Evolutionary conservation across 345 rosid species (phyloP).

Genomic region (Adansonia digitata): DNA sequence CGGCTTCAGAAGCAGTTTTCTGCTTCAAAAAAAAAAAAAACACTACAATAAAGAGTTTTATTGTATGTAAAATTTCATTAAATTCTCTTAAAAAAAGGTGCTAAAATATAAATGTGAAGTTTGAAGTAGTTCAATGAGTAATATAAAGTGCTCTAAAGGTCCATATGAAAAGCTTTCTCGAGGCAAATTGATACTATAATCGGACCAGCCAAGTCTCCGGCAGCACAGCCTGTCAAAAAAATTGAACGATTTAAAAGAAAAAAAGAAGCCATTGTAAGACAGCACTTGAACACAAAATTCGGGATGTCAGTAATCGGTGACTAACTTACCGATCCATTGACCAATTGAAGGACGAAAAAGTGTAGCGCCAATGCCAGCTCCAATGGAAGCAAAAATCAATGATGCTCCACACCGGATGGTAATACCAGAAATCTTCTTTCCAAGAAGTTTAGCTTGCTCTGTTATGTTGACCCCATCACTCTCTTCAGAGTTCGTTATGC

Average conservation of each 20-base stretch:
- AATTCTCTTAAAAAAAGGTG: background rate
- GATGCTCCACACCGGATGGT: slow-evolving; percentile 76
- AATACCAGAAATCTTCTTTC: slow-evolving; percentile 59
- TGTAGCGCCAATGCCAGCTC: slow-evolving; percentile 81
- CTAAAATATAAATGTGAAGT: slow-evolving; percentile 1
- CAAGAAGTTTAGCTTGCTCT: slow-evolving; percentile 54
- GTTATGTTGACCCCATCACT: slow-evolving; percentile 26
- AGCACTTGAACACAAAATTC: background rate
- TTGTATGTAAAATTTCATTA: background rate
- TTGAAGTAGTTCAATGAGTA: background rate
- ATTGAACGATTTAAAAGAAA: background rate
- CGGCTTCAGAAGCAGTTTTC: background rate
- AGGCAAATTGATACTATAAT: slow-evolving; percentile 54
- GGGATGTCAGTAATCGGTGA: background rate
- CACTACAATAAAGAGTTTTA: background rate
- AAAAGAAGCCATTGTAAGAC: background rate
- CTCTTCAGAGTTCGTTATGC: slow-evolving; percentile 36
- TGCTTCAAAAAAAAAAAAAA: background rate
- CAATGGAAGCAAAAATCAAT: slow-evolving; percentile 76
- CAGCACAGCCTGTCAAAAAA: slow-evolving; percentile 56
- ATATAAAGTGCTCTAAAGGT: slow-evolving; percentile 24
- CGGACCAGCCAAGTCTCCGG: slow-evolving; percentile 87
- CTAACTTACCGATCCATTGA: slow-evolving; percentile 86
- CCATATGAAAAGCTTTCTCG: slow-evolving; percentile 48
- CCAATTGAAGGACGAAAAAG: slow-evolving; percentile 74